A percentile compares a stretch with the other conserved stretches of the same genome.
Conservation (phyloP, 176 grass and related monocot species). For the Alloteropsis semialata region DNA sequence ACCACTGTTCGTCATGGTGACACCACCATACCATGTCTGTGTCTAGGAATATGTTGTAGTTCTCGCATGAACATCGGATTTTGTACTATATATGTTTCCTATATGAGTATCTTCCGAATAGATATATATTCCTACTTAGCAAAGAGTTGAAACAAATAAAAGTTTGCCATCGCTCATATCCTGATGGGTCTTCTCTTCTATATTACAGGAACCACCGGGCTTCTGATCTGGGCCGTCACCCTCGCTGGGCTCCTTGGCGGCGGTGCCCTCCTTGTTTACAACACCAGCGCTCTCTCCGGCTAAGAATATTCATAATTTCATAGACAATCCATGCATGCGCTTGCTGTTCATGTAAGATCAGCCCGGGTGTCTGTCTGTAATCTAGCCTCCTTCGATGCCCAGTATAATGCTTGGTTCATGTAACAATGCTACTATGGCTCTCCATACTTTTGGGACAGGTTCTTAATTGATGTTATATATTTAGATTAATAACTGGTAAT, state of each 20-base stretch:
- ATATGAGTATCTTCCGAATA: too few species aligned
- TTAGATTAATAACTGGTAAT: neutral
- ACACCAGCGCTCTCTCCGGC: conserved; percentile 81
- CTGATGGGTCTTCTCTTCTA: too few species aligned
- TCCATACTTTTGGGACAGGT: neutral
- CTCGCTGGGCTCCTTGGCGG: conserved; percentile 74
- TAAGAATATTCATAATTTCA: conserved; percentile 46
- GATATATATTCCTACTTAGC: neutral
- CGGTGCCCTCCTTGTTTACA: conserved; percentile 94
- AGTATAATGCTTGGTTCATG: neutral
- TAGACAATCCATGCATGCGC: neutral
- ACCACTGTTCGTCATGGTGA: too few species aligned
- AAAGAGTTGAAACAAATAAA: neutral
- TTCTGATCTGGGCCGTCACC: conserved; percentile 94
- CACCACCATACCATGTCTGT: too few species aligned
- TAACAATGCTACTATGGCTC: neutral
- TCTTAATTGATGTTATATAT: neutral
- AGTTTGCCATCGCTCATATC: neutral
- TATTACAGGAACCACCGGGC: conserved; percentile 71
- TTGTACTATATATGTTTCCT: too few species aligned
- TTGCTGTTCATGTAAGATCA: conserved; percentile 2
- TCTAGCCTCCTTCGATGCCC: conserved; percentile 18
- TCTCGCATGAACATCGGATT: neutral
- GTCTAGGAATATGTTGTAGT: too few species aligned
- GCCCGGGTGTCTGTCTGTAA: conserved; percentile 23